Evolutionary conservation across 768 basidiomycete species (phyloP).

Genomic region (Mycena alexandri): DNA sequence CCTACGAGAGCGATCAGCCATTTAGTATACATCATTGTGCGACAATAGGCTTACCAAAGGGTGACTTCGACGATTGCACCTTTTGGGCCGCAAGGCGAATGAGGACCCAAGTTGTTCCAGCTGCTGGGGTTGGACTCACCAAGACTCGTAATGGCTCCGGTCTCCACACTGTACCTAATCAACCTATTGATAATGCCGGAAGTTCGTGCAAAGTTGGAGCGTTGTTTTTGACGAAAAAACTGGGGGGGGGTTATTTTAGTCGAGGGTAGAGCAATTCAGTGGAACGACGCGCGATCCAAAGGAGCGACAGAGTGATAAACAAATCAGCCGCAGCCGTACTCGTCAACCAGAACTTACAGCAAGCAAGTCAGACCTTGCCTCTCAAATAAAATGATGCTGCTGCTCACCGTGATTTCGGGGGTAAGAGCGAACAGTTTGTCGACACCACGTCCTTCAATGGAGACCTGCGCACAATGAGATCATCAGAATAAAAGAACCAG

Average conservation of each 20-base stretch:
- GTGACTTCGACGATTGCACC: conserved; percentile 19
- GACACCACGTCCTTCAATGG: not conserved
- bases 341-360: conserved; percentile 28
- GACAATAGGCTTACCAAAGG: conserved; percentile 10
- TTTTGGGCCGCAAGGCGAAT: too few species aligned
- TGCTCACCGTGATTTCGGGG: conserved; percentile 16
- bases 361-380: too few species aligned
- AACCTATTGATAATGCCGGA: conserved; percentile 44
- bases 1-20: not conserved
- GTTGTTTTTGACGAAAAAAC: conserved; percentile 34
- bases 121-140: not conserved
- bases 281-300: conserved; percentile 7
- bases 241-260: not conserved
- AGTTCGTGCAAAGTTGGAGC: conserved; percentile 10
- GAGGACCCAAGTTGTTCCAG: too few species aligned
- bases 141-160: conserved; percentile 29
- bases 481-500: not conserved
- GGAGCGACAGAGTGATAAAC: conserved; percentile 45
- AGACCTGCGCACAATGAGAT: not conserved
- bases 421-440: conserved; percentile 1
- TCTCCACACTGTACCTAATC: conserved; percentile 33
- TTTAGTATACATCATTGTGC: too few species aligned
- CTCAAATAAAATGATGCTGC: not conserved
- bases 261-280: not conserved
- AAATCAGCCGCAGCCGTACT: conserved; percentile 20